These are phyloP conservation scores for Xenoacremonium recifei DNA, from an alignment of 2,329 filamentous ascomycete genomes.

Conservation along the genomic window DNA sequence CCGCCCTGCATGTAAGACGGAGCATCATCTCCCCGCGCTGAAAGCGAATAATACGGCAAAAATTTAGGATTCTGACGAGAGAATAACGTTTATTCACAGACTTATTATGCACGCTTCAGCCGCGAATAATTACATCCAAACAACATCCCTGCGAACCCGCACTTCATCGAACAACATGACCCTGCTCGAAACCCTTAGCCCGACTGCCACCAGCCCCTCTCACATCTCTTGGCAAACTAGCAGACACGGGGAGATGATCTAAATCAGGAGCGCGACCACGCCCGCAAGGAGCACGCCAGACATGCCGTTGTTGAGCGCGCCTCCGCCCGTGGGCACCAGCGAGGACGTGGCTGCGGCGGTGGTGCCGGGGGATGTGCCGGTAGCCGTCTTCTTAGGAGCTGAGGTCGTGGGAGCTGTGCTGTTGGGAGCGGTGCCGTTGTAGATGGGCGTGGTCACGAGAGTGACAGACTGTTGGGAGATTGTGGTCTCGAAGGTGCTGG, in stretches of 20 bases:
- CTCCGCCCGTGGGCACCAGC: constrained; percentile 12
- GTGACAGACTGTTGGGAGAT: not conserved
- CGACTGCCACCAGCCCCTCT: constrained; percentile 1
- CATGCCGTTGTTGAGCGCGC: constrained; percentile 14
- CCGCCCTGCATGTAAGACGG: constrained; percentile 6
- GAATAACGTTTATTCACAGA: no score
- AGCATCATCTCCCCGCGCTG: constrained; percentile 5
- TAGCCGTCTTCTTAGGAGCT: no score
- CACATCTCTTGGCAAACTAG: constrained; percentile 1
- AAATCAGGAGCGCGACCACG: constrained; percentile 17
- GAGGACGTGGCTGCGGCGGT: not conserved
- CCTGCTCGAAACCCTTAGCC: constrained; percentile 3
- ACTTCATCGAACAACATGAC: constrained; percentile 1
- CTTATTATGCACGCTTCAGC: no score
- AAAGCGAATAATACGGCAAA: no score
- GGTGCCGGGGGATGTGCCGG: no score
- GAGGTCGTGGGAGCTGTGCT: constrained; percentile 4
- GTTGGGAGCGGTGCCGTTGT: constrained; percentile 12
- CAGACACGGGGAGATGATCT: constrained; percentile 8
- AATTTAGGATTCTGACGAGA: no score
- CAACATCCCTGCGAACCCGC: constrained; percentile 6
- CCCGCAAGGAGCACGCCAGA: constrained; percentile 21
- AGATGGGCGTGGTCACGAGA: not conserved
- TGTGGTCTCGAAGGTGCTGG: not conserved
- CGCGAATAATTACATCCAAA: no score